phyloP scores from a whole-genome alignment of 768 basidiomycete genomes.

The Baorangia bicolor region DNA sequence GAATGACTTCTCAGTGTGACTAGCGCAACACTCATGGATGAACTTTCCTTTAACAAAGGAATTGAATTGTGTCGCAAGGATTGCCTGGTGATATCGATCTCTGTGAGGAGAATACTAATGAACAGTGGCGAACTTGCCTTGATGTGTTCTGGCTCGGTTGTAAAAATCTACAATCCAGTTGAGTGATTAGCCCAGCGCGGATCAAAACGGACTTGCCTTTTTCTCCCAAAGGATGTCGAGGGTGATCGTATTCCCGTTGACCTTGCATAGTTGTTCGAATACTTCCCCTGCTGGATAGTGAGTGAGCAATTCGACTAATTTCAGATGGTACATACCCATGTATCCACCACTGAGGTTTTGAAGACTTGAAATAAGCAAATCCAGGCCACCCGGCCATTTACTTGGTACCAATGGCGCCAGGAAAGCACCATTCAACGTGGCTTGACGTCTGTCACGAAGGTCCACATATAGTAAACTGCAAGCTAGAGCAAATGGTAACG shows the following conservation, averaged over 20 bases:
- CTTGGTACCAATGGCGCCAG: constrained; percentile 32
- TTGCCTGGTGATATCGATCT: constrained; percentile 32
- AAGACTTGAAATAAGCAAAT: constrained; percentile 24
- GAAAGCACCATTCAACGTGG: constrained; percentile 24
- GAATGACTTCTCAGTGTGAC: constrained; percentile 20
- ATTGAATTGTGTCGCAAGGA: constrained; percentile 42
- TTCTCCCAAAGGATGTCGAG: constrained; percentile 38
- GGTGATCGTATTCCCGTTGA: constrained; percentile 34
- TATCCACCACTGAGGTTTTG: constrained; percentile 22
- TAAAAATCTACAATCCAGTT: constrained; percentile 35
- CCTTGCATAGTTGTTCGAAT: constrained; percentile 20
- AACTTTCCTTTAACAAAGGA: constrained; percentile 38
- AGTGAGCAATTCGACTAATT: background rate
- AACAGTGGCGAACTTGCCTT: constrained; percentile 24
- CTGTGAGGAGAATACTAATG: background rate
- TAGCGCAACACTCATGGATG: background rate
- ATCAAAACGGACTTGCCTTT: constrained; percentile 26
- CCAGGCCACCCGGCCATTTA: constrained; percentile 37
- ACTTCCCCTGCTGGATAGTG: constrained; percentile 27
- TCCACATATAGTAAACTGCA: constrained; percentile 9
- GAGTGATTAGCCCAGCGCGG: background rate
- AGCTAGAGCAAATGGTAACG: constrained; percentile 22
- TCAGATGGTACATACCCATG: constrained; percentile 20
- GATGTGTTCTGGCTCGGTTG: constrained; percentile 46
- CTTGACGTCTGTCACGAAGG: constrained; percentile 5